Percentiles rank a stretch among this genome's conserved stretches.
Conservation (phyloP, 1,284 basidiomycete genomes). For the Ceraceosorus guamensis region DNA sequence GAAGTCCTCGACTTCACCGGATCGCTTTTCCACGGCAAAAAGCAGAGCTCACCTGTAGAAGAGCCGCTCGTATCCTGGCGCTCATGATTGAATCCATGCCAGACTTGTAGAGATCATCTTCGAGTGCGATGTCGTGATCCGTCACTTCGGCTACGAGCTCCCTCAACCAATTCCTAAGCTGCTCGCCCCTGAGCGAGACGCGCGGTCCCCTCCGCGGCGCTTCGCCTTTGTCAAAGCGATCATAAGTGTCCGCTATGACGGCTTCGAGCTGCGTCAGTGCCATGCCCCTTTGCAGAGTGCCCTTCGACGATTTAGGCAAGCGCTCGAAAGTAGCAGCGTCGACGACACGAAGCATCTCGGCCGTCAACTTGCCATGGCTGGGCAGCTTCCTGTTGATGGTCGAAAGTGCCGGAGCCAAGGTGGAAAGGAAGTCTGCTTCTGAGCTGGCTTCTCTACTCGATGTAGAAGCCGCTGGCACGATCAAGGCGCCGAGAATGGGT, state of each 20-base stretch:
- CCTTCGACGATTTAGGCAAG: conserved; percentile 32
- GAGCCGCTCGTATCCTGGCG: conserved; percentile 21
- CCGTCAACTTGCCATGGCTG: conserved; percentile 22
- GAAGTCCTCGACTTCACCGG: not conserved
- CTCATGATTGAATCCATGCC: conserved; percentile 33
- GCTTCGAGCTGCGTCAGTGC: conserved; percentile 19
- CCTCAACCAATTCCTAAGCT: not conserved
- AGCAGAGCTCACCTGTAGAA: conserved; percentile 19
- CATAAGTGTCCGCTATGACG: conserved; percentile 20
- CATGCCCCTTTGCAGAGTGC: conserved; percentile 25
- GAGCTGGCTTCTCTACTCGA: conserved; percentile 4
- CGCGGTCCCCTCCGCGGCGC: conserved; percentile 7
- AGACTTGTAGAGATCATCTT: conserved; percentile 24
- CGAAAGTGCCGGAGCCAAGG: conserved; percentile 12
- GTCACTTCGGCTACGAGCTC: not conserved
- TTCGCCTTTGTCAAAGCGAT: conserved; percentile 26
- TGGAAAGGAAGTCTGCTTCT: conserved; percentile 5
- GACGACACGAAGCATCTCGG: conserved; percentile 21
- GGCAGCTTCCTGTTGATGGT: conserved; percentile 19
- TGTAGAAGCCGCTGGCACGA: conserved; percentile 10
- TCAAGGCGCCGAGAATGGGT: conserved; percentile 27
- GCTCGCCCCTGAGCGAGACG: not conserved
- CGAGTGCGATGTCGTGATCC: not conserved
- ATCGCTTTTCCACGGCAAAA: not conserved
- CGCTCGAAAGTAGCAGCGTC: conserved; percentile 6